Evolutionary conservation across 2,329 filamentous ascomycete genomes (phyloP), one percentile per base, ranked within the genome.

Genomic region (Stagonosporopsis vannaccii): DNA sequence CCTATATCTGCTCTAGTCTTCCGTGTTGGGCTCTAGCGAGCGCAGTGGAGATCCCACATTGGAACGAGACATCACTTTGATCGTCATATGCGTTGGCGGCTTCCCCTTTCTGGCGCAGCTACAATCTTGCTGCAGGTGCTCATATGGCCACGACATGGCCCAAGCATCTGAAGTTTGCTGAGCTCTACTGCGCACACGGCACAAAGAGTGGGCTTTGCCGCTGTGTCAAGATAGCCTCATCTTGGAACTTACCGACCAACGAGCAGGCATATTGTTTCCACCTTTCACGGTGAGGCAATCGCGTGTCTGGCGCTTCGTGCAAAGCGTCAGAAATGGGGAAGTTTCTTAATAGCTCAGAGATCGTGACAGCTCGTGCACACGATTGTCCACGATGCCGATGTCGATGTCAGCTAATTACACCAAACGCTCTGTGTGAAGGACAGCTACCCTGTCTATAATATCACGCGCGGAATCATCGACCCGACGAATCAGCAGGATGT

Each of bases 11-110:
- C 22, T 48, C 30, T 56, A 51, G 47, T 26, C 30, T 12, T 11
- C 53, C 37, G 48, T 36, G 22, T 51, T 35, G n/a, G 19, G 53
- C 25, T 39, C 48, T 39, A 51, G 53, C 48, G 53, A 48, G 25
- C 20, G 39, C 20, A 33, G 47, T 32, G 36, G 53, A 56, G 41
- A 13, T 26, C 11, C 42, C 53, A 37, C 42, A 37, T 51, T 11
- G 41, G 41, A 51, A 36, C 53, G 19, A 56, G 46, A 37, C 41
- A 42, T 20, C 22, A 36, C 39, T 22, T 6, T 30, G 15, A 26
- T 28, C 33, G 33, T 50, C 47, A 47, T 23, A 51, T 56, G 46
- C 46, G 41, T 37, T 50, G 41, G 52, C 41, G 26, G 22, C 6
- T 42, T 46, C 23, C 35, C 30, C 22, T 2, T 37, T 42, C 11